Conservation (phyloP, 2,329 filamentous ascomycete genomes). For the Pyricularia sp. region DNA sequence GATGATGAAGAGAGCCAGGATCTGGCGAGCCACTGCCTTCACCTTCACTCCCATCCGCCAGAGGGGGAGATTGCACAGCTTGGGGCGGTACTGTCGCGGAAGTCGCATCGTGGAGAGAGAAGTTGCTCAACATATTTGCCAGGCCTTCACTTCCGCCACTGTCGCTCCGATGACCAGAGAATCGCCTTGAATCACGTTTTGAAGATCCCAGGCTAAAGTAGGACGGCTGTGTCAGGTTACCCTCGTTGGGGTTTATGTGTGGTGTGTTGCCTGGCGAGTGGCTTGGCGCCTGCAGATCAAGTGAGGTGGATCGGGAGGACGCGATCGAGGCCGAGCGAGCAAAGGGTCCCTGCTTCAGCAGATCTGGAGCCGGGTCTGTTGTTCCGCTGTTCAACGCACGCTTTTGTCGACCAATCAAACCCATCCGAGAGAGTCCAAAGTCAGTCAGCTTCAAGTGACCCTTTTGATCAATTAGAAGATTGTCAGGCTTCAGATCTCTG, state of each 20-base stretch:
- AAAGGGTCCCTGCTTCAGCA: slow-evolving; percentile 88
- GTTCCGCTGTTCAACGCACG: slow-evolving; percentile 70
- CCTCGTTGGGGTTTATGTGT: slow-evolving; percentile 71
- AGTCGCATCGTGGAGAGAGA: slow-evolving; percentile 60
- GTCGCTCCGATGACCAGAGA: slow-evolving; percentile 81
- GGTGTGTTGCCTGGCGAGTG: slow-evolving; percentile 80
- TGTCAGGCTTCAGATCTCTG: slow-evolving; percentile 93
- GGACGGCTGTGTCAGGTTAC: slow-evolving; percentile 68
- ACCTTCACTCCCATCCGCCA: slow-evolving; percentile 67
- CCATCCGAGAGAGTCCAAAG: slow-evolving; percentile 96
- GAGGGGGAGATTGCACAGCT: slow-evolving; percentile 43
- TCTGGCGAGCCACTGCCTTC: slow-evolving; percentile 66
- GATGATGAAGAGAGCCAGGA: slow-evolving; percentile 54
- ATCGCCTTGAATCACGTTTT: slow-evolving; percentile 51
- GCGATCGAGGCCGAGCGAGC: slow-evolving; percentile 74
- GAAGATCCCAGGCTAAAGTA: slow-evolving; percentile 72
- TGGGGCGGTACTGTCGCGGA: slow-evolving; percentile 26
- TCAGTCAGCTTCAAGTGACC: slow-evolving; percentile 96
- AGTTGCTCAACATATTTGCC: slow-evolving; percentile 70
- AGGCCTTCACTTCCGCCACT: slow-evolving; percentile 85
- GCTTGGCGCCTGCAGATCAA: slow-evolving; percentile 63
- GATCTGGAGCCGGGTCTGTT: slow-evolving; percentile 79
- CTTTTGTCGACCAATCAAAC: slow-evolving; percentile 91
- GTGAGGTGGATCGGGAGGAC: slow-evolving; percentile 87
- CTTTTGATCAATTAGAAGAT: slow-evolving; percentile 91